phyloP scores from a whole-genome alignment of 345 rosid species.

The Populus pruinosa region DNA sequence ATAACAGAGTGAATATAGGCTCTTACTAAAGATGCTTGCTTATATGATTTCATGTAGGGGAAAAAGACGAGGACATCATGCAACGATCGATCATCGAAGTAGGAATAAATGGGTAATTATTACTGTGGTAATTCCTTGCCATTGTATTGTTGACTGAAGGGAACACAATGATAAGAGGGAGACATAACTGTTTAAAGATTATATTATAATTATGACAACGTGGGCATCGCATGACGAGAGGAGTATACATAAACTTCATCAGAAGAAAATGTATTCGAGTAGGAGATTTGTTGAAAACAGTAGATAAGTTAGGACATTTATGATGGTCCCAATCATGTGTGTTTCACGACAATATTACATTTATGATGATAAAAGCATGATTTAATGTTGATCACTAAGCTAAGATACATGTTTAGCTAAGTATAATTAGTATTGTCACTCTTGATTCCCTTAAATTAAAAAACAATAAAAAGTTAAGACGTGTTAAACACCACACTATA shows the following conservation, averaged over 20 bases:
- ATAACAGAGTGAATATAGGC: not conserved
- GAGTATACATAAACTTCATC: not conserved
- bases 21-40: not conserved
- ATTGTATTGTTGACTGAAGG: not conserved
- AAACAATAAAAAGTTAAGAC: not conserved
- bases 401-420: not conserved
- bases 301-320: not conserved
- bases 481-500: not conserved
- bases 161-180: not conserved
- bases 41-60: not conserved
- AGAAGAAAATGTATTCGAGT: not conserved
- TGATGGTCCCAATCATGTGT: constrained; percentile 4
- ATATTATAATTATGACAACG: not conserved
- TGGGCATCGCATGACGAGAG: not conserved
- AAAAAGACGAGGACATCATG: not conserved
- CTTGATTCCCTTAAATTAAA: not conserved
- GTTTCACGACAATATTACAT: constrained; percentile 1
- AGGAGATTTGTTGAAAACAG: not conserved
- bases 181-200: not conserved
- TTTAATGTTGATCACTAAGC: not conserved
- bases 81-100: not conserved
- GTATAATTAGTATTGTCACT: not conserved
- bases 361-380: not conserved
- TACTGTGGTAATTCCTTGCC: not conserved
- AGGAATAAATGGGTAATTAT: not conserved